phyloP scores from a whole-genome alignment of 768 basidiomycete genomes.

The Hebeloma cylindrosporum region DNA sequence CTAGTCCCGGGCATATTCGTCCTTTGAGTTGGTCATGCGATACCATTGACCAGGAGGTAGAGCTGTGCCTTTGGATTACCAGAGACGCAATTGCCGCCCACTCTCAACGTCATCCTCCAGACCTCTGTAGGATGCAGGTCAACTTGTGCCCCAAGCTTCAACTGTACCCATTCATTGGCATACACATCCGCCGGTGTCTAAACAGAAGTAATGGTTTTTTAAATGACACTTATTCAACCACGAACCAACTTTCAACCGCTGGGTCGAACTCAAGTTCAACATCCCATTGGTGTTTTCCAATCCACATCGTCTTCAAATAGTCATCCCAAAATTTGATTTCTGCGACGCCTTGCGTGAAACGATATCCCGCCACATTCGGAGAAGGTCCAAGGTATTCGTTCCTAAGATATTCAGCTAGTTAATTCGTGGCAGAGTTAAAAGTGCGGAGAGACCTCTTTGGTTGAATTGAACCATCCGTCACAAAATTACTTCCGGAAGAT shows the following conservation, averaged over 20 bases:
- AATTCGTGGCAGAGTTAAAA: not conserved
- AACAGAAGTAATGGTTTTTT: slow-evolving; percentile 1
- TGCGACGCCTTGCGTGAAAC: not conserved
- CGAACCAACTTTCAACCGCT: not conserved
- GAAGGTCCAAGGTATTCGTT: not conserved
- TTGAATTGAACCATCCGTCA: slow-evolving; percentile 1
- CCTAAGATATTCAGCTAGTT: not conserved
- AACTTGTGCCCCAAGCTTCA: too few species aligned
- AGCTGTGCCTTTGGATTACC: too few species aligned
- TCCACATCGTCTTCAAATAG: slow-evolving; percentile 4
- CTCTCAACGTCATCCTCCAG: too few species aligned
- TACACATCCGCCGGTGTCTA: too few species aligned
- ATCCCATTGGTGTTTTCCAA: not conserved
- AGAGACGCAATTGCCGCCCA: too few species aligned
- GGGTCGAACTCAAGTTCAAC: slow-evolving; percentile 3
- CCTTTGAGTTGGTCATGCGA: too few species aligned
- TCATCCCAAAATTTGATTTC: not conserved
- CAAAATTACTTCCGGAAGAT: slow-evolving; percentile 1
- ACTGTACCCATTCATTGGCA: too few species aligned
- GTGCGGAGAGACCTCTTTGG: not conserved
- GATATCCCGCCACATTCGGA: not conserved
- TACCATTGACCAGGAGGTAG: too few species aligned
- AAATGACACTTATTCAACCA: not conserved
- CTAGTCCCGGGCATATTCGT: too few species aligned
- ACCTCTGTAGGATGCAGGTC: too few species aligned